Percentiles rank a stretch among this genome's conserved stretches.
These are phyloP conservation scores for Chrysoporthe deuterocubensis DNA, from an alignment of 2,329 filamentous ascomycete genomes.

Conservation along the genomic window DNA sequence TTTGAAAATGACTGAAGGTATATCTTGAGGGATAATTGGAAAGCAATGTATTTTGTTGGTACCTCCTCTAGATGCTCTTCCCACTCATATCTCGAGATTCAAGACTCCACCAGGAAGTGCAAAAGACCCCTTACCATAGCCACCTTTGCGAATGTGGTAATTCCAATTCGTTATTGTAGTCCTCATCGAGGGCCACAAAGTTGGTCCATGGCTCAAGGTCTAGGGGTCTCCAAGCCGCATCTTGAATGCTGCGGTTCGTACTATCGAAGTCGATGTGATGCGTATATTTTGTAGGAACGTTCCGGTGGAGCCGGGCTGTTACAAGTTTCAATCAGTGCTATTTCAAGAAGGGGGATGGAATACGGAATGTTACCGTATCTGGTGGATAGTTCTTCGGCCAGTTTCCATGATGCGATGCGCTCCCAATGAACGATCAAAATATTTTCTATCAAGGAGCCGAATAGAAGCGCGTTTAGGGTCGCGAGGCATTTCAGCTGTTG, in stretches of 20 bases:
- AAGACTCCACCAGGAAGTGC: too few species aligned
- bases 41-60: too few species aligned
- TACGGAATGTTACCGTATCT: slow-evolving; percentile 26
- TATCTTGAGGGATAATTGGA: too few species aligned
- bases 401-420: slow-evolving; percentile 24
- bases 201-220: slow-evolving; percentile 29
- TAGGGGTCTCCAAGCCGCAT: slow-evolving; percentile 25
- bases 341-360: not conserved
- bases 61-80: too few species aligned
- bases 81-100: too few species aligned
- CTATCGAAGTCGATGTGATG: slow-evolving; percentile 24
- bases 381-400: slow-evolving; percentile 25
- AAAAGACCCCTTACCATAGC: slow-evolving; percentile 24
- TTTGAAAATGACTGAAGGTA: not conserved
- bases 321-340: not conserved
- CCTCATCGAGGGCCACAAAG: slow-evolving; percentile 29
- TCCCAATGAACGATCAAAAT: slow-evolving; percentile 23
- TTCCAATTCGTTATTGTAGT: slow-evolving; percentile 21
- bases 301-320: slow-evolving; percentile 26
- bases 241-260: slow-evolving; percentile 27
- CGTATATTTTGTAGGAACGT: slow-evolving; percentile 28
- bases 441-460: slow-evolving; percentile 24
- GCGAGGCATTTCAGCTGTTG: too few species aligned
- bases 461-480: not conserved
- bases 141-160: slow-evolving; percentile 30